Conservation (phyloP, 2,329 filamentous ascomycete species). For the Malbranchea zuffiana region DNA sequence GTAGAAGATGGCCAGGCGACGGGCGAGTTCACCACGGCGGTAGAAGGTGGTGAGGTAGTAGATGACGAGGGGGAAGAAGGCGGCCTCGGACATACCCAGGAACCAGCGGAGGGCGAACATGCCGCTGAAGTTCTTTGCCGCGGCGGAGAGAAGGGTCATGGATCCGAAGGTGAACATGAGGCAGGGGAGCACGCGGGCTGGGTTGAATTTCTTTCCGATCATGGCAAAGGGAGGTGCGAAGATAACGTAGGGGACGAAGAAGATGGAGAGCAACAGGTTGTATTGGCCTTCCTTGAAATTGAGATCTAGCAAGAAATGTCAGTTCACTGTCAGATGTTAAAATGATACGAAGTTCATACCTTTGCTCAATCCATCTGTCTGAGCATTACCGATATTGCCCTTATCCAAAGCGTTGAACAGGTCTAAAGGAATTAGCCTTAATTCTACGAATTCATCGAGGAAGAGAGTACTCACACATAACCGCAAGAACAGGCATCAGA, state of each 20-base stretch:
- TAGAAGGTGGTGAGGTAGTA: conserved; percentile 59
- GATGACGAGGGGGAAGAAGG: conserved; percentile 59
- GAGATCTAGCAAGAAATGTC: conserved; percentile 30
- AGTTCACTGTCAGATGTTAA: background rate
- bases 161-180: conserved; percentile 60
- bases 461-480: conserved; percentile 49
- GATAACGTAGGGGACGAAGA: conserved; percentile 64
- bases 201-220: conserved; percentile 57
- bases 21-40: conserved; percentile 57
- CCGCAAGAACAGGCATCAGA: conserved; percentile 46
- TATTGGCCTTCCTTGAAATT: conserved; percentile 53
- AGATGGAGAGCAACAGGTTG: conserved; percentile 58
- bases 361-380: conserved; percentile 42
- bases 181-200: conserved; percentile 51
- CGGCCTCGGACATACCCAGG: conserved; percentile 56
- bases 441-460: too few species aligned
- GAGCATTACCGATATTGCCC: conserved; percentile 44
- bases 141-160: conserved; percentile 50
- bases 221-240: conserved; percentile 56
- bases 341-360: conserved; percentile 20
- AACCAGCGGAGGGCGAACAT: conserved; percentile 60
- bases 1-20: conserved; percentile 63
- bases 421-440: conserved; percentile 33
- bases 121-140: conserved; percentile 50
- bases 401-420: conserved; percentile 46